Evolutionary conservation across 805 yeast species (phyloP).

Genomic region (Yamadazyma endophytica): DNA sequence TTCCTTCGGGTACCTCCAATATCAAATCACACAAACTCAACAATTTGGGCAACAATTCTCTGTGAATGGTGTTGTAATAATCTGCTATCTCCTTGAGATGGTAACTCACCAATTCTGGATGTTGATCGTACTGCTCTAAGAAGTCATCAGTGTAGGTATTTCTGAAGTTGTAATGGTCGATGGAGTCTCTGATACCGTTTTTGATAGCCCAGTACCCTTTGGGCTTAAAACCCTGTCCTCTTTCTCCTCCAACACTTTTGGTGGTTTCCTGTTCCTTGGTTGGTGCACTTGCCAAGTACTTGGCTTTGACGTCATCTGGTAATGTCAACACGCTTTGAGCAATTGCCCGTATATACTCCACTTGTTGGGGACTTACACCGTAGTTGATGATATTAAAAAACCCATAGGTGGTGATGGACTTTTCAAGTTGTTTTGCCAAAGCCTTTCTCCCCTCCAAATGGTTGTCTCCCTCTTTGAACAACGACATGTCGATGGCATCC

Average conservation of each 20-base stretch:
- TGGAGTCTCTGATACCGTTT: conserved; percentile 39
- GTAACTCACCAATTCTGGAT: conserved; percentile 38
- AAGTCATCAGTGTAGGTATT: conserved; percentile 34
- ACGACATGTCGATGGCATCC: conserved; percentile 32
- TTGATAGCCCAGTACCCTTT: conserved; percentile 46
- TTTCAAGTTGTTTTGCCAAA: conserved; percentile 35
- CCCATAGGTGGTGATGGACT: conserved; percentile 38
- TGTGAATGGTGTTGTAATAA: conserved; percentile 37
- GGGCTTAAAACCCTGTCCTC: conserved; percentile 48
- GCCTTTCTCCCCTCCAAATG: conserved; percentile 21
- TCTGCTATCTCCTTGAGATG: conserved; percentile 36
- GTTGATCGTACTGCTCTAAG: conserved; percentile 18
- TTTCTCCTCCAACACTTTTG: conserved; percentile 39
- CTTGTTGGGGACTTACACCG: conserved; percentile 17
- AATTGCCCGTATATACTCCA: conserved; percentile 17
- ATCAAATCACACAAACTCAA: conserved; percentile 40
- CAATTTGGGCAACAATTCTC: conserved; percentile 31
- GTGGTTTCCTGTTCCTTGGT: conserved; percentile 23
- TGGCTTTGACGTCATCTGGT: conserved; percentile 21
- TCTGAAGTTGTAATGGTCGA: conserved; percentile 41
- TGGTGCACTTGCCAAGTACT: conserved; percentile 26
- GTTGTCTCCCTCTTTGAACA: conserved; percentile 32
- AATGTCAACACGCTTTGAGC: conserved; percentile 22
- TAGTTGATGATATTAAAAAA: conserved; percentile 36
- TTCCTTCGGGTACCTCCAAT: conserved; percentile 46